Percentiles rank a stretch among this genome's conserved stretches.
Evolutionary conservation across 2,329 filamentous ascomycete genomes (phyloP).

Genomic region (Colletotrichum musicola): DNA sequence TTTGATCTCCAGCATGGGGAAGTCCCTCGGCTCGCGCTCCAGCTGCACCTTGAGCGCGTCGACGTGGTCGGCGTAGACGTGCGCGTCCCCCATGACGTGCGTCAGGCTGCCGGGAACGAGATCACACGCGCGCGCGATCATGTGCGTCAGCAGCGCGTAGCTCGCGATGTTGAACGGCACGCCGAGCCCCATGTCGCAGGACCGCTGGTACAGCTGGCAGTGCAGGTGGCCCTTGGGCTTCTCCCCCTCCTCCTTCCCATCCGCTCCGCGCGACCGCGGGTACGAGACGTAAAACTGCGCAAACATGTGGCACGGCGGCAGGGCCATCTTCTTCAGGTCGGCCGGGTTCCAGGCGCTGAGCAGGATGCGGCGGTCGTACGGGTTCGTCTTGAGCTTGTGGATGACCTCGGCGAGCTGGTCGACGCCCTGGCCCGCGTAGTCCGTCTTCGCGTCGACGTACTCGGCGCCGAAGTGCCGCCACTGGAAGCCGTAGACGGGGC

Average conservation of each 20-base stretch:
- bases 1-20: slow-evolving; percentile 82
- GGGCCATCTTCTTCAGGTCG: slow-evolving; percentile 87
- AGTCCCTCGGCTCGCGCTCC: slow-evolving; percentile 81
- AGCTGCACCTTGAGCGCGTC: slow-evolving; percentile 88
- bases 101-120: slow-evolving; percentile 88
- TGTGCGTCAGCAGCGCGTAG: slow-evolving; percentile 94
- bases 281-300: slow-evolving; percentile 94
- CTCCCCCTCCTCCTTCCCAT: slow-evolving; percentile 36
- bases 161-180: slow-evolving; percentile 98
- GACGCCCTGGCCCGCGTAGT: slow-evolving; percentile 90
- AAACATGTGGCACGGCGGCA: slow-evolving; percentile 98
- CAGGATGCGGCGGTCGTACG: slow-evolving; percentile 91
- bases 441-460: slow-evolving; percentile 81
- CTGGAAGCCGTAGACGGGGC: slow-evolving; percentile 97
- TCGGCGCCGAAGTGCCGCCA: slow-evolving; percentile 98
- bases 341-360: slow-evolving; percentile 94
- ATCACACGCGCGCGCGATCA: slow-evolving; percentile 90
- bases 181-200: slow-evolving; percentile 96
- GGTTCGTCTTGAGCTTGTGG: slow-evolving; percentile 83
- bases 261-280: slow-evolving; percentile 58
- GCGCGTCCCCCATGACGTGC: slow-evolving; percentile 98
- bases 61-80: slow-evolving; percentile 93
- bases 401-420: slow-evolving; percentile 95
- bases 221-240: slow-evolving; percentile 77
- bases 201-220: slow-evolving; percentile 92